A percentile compares a stretch with the other conserved stretches of the same genome.
These are phyloP conservation scores for Fusarium dlaminii DNA, from an alignment of 2,329 filamentous ascomycete genomes.

Conservation along the genomic window DNA sequence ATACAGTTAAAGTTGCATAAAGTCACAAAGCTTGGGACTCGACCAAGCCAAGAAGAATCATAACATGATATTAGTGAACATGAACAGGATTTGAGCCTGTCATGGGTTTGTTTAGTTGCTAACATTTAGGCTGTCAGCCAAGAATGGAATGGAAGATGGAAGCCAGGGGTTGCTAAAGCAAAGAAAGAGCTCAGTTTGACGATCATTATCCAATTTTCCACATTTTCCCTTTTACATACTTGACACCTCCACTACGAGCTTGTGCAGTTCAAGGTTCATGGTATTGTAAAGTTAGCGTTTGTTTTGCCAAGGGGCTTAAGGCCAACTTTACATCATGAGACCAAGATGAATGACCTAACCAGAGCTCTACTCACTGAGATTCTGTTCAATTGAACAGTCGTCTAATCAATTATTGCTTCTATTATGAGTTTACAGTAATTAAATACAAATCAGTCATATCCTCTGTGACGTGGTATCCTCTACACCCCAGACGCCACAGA, in stretches of 20 bases:
- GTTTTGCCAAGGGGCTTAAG: slow-evolving; percentile 3
- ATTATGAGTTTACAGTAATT: background rate
- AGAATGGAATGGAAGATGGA: slow-evolving; percentile 13
- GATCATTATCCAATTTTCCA: slow-evolving; percentile 10
- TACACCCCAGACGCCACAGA: slow-evolving; percentile 31
- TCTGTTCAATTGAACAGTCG: background rate
- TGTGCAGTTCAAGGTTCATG: slow-evolving; percentile 6
- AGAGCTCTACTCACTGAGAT: background rate
- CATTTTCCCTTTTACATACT: background rate
- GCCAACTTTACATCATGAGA: slow-evolving; percentile 14
- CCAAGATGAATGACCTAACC: background rate
- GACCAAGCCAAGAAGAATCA: slow-evolving; percentile 32
- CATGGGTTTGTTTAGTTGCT: background rate
- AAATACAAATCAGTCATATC: background rate
- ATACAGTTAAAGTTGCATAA: background rate
- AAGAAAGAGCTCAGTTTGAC: slow-evolving; percentile 17
- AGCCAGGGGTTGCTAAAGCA: background rate
- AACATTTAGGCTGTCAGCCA: slow-evolving; percentile 10
- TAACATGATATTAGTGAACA: slow-evolving; percentile 27
- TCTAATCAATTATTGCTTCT: background rate
- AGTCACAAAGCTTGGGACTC: slow-evolving; percentile 1
- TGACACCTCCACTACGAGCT: background rate
- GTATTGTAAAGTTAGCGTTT: background rate
- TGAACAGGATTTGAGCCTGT: slow-evolving; percentile 26
- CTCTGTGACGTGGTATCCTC: slow-evolving; percentile 25